Percentiles rank a stretch among this genome's conserved stretches.
Evolutionary conservation across 2,329 filamentous ascomycete genomes (phyloP).

Genomic region (Penicillium oxalicum): DNA sequence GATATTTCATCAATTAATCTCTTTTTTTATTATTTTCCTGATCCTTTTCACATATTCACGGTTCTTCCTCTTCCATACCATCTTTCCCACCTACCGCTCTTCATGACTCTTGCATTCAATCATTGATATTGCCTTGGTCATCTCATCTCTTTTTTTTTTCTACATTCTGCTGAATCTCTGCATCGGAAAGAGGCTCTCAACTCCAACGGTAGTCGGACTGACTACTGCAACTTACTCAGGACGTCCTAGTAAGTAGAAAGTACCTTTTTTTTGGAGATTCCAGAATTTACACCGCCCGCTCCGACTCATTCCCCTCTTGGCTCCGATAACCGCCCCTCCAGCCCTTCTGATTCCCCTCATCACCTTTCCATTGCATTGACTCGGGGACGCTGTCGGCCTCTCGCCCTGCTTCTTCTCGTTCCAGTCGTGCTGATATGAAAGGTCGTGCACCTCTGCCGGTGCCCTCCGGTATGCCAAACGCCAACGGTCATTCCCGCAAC

Average conservation of each 20-base stretch:
- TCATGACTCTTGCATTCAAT: too few species aligned
- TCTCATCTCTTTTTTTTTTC: too few species aligned
- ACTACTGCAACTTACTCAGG: too few species aligned
- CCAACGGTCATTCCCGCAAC: conserved; percentile 36
- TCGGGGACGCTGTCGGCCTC: conserved; percentile 21
- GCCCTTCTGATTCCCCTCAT: conserved; percentile 12
- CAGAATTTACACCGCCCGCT: conserved; percentile 12
- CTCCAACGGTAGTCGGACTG: too few species aligned
- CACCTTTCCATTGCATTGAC: conserved; percentile 10
- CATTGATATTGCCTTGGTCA: too few species aligned
- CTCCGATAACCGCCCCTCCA: conserved; percentile 19
- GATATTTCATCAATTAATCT: too few species aligned
- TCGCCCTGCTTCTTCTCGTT: conserved; percentile 19
- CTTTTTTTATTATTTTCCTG: too few species aligned
- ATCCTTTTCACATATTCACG: too few species aligned
- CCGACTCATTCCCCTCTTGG: conserved; percentile 11
- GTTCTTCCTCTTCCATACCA: too few species aligned
- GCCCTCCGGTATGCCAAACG: conserved; percentile 33
- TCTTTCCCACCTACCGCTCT: too few species aligned
- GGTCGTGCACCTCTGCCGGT: conserved; percentile 37
- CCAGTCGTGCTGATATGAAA: conserved; percentile 37
- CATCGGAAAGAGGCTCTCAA: too few species aligned
- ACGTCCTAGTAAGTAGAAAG: background rate
- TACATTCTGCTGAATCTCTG: too few species aligned
- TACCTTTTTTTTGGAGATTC: background rate